Evolutionary conservation across 768 basidiomycete species (phyloP).

Genomic region (Termitomyces sp.): DNA sequence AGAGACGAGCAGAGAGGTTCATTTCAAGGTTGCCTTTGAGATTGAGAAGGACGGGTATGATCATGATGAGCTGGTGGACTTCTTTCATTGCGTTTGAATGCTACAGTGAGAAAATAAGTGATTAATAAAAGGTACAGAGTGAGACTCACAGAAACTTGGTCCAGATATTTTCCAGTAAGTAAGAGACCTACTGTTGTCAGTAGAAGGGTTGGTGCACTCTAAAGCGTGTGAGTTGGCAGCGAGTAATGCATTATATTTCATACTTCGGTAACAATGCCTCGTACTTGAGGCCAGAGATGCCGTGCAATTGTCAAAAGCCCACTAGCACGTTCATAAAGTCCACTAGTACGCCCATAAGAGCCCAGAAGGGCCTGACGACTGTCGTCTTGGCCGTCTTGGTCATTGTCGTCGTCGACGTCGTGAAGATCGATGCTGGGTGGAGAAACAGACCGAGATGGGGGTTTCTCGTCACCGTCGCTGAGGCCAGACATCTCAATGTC

Average conservation of each 20-base stretch:
- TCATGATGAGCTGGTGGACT: constrained; percentile 94
- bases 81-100: constrained; percentile 85
- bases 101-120: constrained; percentile 27
- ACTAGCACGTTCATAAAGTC: constrained; percentile 20
- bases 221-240: neutral
- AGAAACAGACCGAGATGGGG: neutral
- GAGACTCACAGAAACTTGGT: constrained; percentile 72
- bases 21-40: constrained; percentile 99
- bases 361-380: constrained; percentile 43
- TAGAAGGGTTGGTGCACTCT: constrained; percentile 87
- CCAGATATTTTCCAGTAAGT: constrained; percentile 87
- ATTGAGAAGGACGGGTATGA: constrained; percentile 90
- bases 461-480: constrained; percentile 15
- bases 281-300: constrained; percentile 48
- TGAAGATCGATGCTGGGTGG: constrained; percentile 20
- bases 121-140: neutral
- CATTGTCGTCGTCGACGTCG: constrained; percentile 27
- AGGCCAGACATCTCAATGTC: constrained; percentile 32
- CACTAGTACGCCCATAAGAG: constrained; percentile 34
- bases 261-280: constrained; percentile 69
- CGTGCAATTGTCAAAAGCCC: constrained; percentile 13
- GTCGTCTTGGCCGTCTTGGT: constrained; percentile 14
- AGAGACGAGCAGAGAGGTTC: constrained; percentile 95
- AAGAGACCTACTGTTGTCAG: constrained; percentile 79
- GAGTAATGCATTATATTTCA: constrained; percentile 12